Evolutionary conservation across 164 flowering plant species (phyloP).

Genomic region (Nymphaea colorata): DNA sequence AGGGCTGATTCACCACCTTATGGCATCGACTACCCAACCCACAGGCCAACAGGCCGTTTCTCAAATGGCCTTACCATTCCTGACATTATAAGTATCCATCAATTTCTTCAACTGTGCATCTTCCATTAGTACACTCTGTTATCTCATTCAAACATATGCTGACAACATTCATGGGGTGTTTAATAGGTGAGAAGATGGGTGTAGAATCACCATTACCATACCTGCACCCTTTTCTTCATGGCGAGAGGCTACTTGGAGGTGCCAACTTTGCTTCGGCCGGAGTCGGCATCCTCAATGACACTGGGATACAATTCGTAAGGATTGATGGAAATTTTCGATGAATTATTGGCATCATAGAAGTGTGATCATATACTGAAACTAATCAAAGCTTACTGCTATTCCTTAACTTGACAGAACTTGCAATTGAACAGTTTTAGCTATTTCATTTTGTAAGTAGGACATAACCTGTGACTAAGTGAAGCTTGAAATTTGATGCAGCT

Average conservation of each 20-base stretch:
- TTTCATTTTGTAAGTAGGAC: no score
- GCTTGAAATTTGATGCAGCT: conserved; percentile 22
- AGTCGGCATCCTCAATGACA: conserved; percentile 75
- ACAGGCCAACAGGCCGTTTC: conserved; percentile 70
- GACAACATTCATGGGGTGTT: neutral
- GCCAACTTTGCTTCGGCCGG: conserved; percentile 96
- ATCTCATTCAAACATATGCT: neutral
- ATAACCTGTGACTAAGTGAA: no score
- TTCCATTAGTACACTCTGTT: neutral
- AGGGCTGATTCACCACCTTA: conserved; percentile 74
- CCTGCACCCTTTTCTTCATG: conserved; percentile 45
- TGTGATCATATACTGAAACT: neutral
- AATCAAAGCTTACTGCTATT: neutral
- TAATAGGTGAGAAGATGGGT: conserved; percentile 46
- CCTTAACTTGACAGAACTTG: no score
- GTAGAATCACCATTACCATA: conserved; percentile 45
- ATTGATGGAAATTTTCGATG: no score
- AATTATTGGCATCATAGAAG: no score
- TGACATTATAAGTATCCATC: conserved; percentile 48
- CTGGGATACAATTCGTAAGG: conserved; percentile 81
- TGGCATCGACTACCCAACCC: conserved; percentile 66
- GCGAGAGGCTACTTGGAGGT: conserved; percentile 49
- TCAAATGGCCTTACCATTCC: conserved; percentile 77
- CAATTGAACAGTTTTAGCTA: no score
- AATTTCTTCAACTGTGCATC: neutral